phyloP scores from a whole-genome alignment of 805 yeast species.

The Starmera pachycereana region DNA sequence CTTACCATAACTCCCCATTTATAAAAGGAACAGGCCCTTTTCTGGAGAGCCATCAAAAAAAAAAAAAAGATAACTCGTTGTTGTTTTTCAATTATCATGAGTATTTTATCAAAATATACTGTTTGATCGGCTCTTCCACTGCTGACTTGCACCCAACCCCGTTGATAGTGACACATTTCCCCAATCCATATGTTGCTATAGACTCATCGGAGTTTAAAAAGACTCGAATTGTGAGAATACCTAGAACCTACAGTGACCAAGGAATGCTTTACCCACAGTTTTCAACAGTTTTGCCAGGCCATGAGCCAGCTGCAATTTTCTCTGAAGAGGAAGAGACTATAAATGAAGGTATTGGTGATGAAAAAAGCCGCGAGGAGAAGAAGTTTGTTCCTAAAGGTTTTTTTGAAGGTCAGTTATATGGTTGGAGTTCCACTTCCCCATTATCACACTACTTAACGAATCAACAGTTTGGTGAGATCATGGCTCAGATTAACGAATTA shows the following conservation, averaged over 20 bases:
- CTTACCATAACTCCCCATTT: not conserved
- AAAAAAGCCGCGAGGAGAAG: not conserved
- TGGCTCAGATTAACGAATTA: constrained; percentile 32
- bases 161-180: constrained; percentile 55
- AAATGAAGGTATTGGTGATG: not conserved
- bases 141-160: constrained; percentile 24
- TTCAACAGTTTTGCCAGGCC: constrained; percentile 45
- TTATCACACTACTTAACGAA: constrained; percentile 26
- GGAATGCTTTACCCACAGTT: constrained; percentile 40
- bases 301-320: constrained; percentile 50
- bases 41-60: constrained; percentile 12
- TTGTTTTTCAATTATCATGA: constrained; percentile 64
- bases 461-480: constrained; percentile 31
- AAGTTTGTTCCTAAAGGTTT: constrained; percentile 28
- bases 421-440: constrained; percentile 44
- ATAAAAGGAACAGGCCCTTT: constrained; percentile 8
- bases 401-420: constrained; percentile 35
- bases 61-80: constrained; percentile 10
- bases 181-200: constrained; percentile 36
- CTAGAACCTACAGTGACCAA: constrained; percentile 34
- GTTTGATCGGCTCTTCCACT: constrained; percentile 8
- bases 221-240: constrained; percentile 58
- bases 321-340: constrained; percentile 4
- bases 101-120: constrained; percentile 29
- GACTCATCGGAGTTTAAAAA: constrained; percentile 19